Evolutionary conservation across 805 yeast genomes (phyloP).

Genomic region (Pichia californica): DNA sequence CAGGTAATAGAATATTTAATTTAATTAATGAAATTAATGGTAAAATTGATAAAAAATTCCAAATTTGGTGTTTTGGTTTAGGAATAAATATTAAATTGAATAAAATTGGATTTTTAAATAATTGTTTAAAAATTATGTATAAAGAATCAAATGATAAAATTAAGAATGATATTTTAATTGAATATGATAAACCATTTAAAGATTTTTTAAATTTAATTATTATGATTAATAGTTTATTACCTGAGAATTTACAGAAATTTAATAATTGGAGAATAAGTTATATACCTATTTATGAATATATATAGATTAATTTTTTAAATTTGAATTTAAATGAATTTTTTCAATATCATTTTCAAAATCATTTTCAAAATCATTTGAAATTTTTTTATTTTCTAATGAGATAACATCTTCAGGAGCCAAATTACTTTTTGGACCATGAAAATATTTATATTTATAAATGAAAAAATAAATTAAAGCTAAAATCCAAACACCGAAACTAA

Average conservation of each 20-base stretch:
- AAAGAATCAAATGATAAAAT: slow-evolving; percentile 6
- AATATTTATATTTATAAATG: slow-evolving; percentile 38
- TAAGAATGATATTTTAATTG: slow-evolving; percentile 24
- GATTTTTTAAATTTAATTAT: slow-evolving; percentile 27
- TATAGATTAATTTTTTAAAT: neutral
- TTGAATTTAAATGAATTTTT: neutral
- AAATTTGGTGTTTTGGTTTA: slow-evolving; percentile 47
- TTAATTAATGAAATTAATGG: slow-evolving; percentile 16
- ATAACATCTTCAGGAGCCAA: slow-evolving; percentile 8
- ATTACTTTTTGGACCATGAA: slow-evolving; percentile 45
- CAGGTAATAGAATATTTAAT: slow-evolving; percentile 33
- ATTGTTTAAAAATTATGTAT: slow-evolving; percentile 42
- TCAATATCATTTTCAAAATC: slow-evolving; percentile 3
- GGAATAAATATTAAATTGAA: slow-evolving; percentile 24
- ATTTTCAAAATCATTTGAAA: neutral
- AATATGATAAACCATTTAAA: slow-evolving; percentile 29
- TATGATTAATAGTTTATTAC: slow-evolving; percentile 29
- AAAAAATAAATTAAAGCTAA: slow-evolving; percentile 46
- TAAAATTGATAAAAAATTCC: slow-evolving; percentile 8
- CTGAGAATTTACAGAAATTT: slow-evolving; percentile 21
- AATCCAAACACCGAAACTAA: slow-evolving; percentile 42
- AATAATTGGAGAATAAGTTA: slow-evolving; percentile 28
- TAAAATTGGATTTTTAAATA: slow-evolving; percentile 6
- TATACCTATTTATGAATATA: slow-evolving; percentile 12
- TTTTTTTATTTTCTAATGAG: neutral